Evolutionary conservation across 306 rosid species (phyloP).

Genomic region (Ziziphus jujuba): DNA sequence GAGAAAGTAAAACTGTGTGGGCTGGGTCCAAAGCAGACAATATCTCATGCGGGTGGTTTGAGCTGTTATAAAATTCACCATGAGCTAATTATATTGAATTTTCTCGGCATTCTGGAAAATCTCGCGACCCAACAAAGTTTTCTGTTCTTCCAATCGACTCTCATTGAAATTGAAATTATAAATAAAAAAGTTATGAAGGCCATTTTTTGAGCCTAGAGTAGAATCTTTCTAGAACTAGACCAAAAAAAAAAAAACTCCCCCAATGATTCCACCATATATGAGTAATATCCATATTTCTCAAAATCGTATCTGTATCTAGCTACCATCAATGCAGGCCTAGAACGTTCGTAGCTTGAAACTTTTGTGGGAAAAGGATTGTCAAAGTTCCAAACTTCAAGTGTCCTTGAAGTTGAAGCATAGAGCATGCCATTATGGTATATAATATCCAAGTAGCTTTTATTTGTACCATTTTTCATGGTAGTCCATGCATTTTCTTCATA

Average conservation of each 20-base stretch:
- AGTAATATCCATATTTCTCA: neutral
- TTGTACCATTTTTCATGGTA: no score
- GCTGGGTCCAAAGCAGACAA: no score
- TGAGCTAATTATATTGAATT: neutral
- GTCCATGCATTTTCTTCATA: conserved; percentile 7
- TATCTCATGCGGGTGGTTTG: no score
- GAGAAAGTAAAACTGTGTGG: no score
- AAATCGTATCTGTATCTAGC: neutral
- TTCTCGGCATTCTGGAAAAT: neutral
- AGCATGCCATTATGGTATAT: neutral
- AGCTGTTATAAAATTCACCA: no score
- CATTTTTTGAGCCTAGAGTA: no score
- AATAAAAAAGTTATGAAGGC: neutral
- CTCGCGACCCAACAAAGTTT: neutral
- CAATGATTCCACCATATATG: conserved; percentile 1
- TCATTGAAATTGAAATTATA: neutral
- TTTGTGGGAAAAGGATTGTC: neutral
- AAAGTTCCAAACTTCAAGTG: conserved; percentile 9
- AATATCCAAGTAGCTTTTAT: neutral
- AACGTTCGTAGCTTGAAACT: neutral
- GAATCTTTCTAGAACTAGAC: neutral
- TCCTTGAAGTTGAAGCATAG: neutral
- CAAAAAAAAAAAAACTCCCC: neutral
- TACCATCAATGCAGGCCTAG: neutral
- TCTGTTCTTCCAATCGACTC: neutral